A percentile compares a stretch with the other conserved stretches of the same genome.
Conservation (phyloP, 495 filamentous ascomycete genomes). For the Penicilliopsis zonata region DNA sequence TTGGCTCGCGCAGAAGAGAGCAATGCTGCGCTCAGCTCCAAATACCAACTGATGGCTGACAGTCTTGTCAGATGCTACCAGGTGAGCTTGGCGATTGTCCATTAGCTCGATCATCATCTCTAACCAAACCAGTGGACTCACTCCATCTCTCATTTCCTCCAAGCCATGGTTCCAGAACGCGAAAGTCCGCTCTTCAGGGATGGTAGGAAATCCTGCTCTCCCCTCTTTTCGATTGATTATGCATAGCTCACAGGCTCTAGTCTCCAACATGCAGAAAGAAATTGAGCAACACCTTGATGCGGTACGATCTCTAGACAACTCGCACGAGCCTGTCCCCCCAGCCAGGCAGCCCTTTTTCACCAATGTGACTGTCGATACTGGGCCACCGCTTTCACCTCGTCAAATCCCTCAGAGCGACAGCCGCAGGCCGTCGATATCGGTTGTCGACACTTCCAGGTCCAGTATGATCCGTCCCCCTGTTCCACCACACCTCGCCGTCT, state of each 20-base stretch:
- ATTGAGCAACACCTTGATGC: constrained; percentile 76
- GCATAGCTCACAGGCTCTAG: constrained; percentile 31
- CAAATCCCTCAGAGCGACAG: constrained; percentile 80
- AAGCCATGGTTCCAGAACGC: constrained; percentile 56
- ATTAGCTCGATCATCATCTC: too few species aligned
- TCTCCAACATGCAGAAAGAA: constrained; percentile 68
- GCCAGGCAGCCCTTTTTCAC: constrained; percentile 67
- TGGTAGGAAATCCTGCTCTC: constrained; percentile 23
- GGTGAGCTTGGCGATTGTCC: constrained; percentile 37
- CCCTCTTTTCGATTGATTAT: constrained; percentile 2
- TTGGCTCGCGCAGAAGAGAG: constrained; percentile 76
- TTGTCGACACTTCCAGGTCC: constrained; percentile 16
- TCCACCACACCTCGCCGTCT: constrained; percentile 64
- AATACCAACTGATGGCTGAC: constrained; percentile 73
- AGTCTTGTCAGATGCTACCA: constrained; percentile 67
- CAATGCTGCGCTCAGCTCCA: constrained; percentile 62
- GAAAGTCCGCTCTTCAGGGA: constrained; percentile 47
- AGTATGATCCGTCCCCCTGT: constrained; percentile 54
- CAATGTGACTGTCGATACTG: constrained; percentile 52
- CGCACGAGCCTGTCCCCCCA: constrained; percentile 62
- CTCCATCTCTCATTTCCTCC: constrained; percentile 62
- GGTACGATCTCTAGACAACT: constrained; percentile 57
- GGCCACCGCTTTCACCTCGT: constrained; percentile 80
- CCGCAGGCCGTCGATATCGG: constrained; percentile 51
- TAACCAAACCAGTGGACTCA: constrained; percentile 48